Evolutionary conservation across 371 early-diverging fungal genomes (phyloP).

Genomic region (Lichtheimia ramosa): DNA sequence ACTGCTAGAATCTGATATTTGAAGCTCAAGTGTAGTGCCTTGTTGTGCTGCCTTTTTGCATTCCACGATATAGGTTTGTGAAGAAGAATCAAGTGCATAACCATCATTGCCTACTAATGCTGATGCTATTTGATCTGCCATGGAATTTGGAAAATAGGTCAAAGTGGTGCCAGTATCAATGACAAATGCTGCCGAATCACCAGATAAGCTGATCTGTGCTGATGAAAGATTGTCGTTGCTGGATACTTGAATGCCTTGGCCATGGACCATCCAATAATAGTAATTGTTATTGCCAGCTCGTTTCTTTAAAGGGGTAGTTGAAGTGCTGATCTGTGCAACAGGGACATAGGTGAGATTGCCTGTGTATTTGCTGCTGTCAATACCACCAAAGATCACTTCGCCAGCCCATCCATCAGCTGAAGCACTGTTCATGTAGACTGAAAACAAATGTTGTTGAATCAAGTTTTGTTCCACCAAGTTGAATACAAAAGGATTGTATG

Average conservation of each 20-base stretch:
- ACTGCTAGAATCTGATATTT: constrained; percentile 3
- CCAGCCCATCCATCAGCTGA: constrained; percentile 40
- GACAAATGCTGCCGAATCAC: constrained; percentile 25
- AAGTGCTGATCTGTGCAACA: constrained; percentile 22
- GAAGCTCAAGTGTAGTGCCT: constrained; percentile 2
- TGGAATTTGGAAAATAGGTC: constrained; percentile 36
- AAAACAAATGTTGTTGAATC: constrained; percentile 35
- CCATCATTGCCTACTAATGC: constrained; percentile 19
- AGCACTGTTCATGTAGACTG: constrained; percentile 37
- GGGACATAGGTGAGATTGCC: constrained; percentile 53
- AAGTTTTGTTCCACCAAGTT: constrained; percentile 33
- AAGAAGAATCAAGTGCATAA: constrained; percentile 17
- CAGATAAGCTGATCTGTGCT: constrained; percentile 1
- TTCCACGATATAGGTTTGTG: constrained; percentile 22
- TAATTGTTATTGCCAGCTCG: constrained; percentile 15
- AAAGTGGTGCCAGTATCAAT: constrained; percentile 52
- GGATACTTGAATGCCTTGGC: constrained; percentile 31
- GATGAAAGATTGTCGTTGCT: constrained; percentile 1
- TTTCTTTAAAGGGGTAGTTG: constrained; percentile 5
- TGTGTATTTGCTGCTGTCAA: constrained; percentile 51
- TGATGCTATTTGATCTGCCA: constrained; percentile 22
- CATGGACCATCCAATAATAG: constrained; percentile 52
- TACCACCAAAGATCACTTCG: constrained; percentile 61
- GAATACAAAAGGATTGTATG: constrained; percentile 44
- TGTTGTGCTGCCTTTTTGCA: constrained; percentile 18